Base-by-base conservation (phyloP, 257 asterid genomes). In the Lavandula angustifolia region DNA sequence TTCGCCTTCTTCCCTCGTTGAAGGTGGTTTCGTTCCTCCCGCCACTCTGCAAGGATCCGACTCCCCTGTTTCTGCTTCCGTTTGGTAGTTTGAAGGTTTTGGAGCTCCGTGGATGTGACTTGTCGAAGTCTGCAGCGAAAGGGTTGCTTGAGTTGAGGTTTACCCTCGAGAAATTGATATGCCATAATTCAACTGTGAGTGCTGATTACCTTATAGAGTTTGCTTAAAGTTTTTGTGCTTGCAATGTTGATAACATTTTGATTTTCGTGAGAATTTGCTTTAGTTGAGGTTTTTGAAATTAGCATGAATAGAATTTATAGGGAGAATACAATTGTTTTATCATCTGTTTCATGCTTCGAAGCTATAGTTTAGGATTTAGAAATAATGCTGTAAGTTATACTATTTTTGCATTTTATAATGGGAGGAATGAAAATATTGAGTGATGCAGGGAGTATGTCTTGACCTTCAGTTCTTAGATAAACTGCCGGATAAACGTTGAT, bases 71-170 rank as follows among this genome's bases (percentile, higher is more conserved):
- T 62, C 66, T 92, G 70, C 69, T 87, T 73, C 94, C 95, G 4
- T 92, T 92, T 52, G 84, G 80, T 54, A 82, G 92, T 65, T 50
- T 92, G 75, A 92, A 84, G 81, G 80, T 87, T 55, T 67, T 92
- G 84, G 99, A 92, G 84, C 87, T 92, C 56, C 84, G 95, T 6
- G 95, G 99, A 5, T 92, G 97, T 77, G 94, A 89, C 84, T 82
- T 92, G 69, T 89, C 99, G 5, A 84, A 86, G 3, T 89, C 95
- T 3, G 81, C 91, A 0, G 96, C 96, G 1, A 81, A 85, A 66
- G 96, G 99, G 10, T 71, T 92, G 76, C 82, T 89, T 44, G 94
- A 87, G 76, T 70, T 92, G 80, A 81, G 99, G 68, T 88, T 85
- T 66, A 84, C 94, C 63, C 85, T 92, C 78, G 99, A 92, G 84